Base-by-base conservation (phyloP, 148 eudicot genomes). In the Nyssa sinensis region DNA sequence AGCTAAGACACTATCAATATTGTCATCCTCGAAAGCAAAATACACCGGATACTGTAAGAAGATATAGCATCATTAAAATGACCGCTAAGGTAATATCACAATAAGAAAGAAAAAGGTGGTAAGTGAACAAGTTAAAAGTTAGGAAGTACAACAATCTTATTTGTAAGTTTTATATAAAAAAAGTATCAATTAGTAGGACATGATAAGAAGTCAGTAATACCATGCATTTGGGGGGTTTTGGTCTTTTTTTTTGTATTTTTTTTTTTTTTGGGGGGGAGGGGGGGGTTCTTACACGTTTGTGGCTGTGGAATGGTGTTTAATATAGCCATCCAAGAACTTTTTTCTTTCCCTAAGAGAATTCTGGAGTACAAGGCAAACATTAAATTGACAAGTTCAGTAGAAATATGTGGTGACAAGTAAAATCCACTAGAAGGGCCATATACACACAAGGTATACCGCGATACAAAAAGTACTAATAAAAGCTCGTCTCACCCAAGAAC, bases 11-110 rank as follows among this genome's bases (percentile, higher is more conserved):
- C 91, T 82, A 73, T 86, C 77, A 59, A 96, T 75, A 80, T 87
- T 59, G 13, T 91, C 90, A 77, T 91, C 97, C 83, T 96, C 99
- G 62, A 88, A 91, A 69, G 98, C 97, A 77, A 93, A 96, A 82
- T 96, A 96, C 35, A 96, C 99, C 60, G 99, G 99, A 93, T 93
- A 96, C 99, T 96, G 98, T 19, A 77, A 81, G 35, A 80, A 62
- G 72, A 72, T 10, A 78, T n/a, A 71, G 39, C 63, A 72, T 74
- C 35, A 66, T 72, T 62, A 60, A 41, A 41, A 65, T 28, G 57
- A 24, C 59, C 23, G 6, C 37, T 25, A 37, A 37, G 27, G 35
- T n/a, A 65, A 64, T 7, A 34, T 19, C 60, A 55, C 28, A n/a
- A 63, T 13, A 27, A 17, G n/a, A n/a, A 16, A 21, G 24, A 21